Percentiles rank a stretch among this genome's conserved stretches.
phyloP scores from a whole-genome alignment of 1,284 basidiomycete genomes.

The Austropuccinia psidii region DNA sequence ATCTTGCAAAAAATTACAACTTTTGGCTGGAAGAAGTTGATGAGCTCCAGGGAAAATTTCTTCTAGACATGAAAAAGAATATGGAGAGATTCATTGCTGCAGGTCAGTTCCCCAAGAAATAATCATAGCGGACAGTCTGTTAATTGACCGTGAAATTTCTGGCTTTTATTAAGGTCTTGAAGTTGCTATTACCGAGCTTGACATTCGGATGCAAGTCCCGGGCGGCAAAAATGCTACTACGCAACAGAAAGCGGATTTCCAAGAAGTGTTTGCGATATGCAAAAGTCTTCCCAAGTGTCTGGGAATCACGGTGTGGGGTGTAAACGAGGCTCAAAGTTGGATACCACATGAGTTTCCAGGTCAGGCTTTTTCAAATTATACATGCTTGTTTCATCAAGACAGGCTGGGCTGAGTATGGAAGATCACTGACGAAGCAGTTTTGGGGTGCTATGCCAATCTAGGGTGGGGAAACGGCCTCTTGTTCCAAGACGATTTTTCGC shows the following conservation, averaged over 20 bases:
- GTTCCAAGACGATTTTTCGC: too few species aligned
- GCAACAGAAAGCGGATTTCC: not conserved
- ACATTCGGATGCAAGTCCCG: not conserved
- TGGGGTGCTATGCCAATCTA: too few species aligned
- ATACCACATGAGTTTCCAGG: too few species aligned
- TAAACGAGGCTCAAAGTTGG: not conserved
- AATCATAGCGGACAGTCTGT: too few species aligned
- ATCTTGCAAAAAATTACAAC: too few species aligned
- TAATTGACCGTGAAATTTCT: not conserved
- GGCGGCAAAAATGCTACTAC: not conserved
- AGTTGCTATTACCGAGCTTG: constrained; percentile 9
- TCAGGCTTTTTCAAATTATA: too few species aligned
- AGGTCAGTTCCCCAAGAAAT: not conserved
- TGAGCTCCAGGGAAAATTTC: not conserved
- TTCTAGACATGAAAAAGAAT: not conserved
- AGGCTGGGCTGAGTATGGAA: too few species aligned
- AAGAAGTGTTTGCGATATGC: not conserved
- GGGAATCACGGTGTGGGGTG: not conserved
- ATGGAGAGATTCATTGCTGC: not conserved
- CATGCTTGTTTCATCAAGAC: too few species aligned
- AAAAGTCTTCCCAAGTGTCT: not conserved
- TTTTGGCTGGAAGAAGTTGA: too few species aligned
- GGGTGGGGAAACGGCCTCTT: too few species aligned
- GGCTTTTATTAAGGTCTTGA: not conserved
- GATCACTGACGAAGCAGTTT: too few species aligned